These are phyloP conservation scores for Tulasnella sp. DNA, from an alignment of 768 basidiomycete genomes.

Conservation along the genomic window DNA sequence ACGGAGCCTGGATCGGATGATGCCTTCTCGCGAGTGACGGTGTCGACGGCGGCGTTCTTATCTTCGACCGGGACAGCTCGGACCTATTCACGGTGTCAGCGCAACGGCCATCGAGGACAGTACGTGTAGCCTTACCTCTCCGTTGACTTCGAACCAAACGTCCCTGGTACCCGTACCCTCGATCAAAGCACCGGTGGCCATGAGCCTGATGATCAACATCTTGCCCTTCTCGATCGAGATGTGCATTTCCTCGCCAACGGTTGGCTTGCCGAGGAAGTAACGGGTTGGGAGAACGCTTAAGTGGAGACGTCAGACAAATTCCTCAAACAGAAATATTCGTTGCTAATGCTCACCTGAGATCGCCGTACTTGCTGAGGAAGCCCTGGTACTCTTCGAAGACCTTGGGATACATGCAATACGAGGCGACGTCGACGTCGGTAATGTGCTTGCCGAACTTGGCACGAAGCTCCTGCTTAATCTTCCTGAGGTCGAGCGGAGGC, in stretches of 20 bases:
- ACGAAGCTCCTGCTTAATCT: constrained; percentile 87
- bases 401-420: constrained; percentile 99
- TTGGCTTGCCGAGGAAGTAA: constrained; percentile 92
- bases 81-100: constrained; percentile 51
- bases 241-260: constrained; percentile 92
- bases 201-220: constrained; percentile 90
- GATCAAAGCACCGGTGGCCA: constrained; percentile 92
- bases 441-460: constrained; percentile 96
- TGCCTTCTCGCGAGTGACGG: constrained; percentile 90
- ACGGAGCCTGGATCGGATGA: constrained; percentile 92
- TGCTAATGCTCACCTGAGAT: constrained; percentile 65
- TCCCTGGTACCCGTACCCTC: constrained; percentile 89
- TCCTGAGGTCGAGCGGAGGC: constrained; percentile 89
- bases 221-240: constrained; percentile 96
- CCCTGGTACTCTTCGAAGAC: constrained; percentile 96
- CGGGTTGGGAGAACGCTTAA: constrained; percentile 88
- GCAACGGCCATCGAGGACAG: neutral
- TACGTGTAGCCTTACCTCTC: constrained; percentile 55
- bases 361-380: constrained; percentile 94
- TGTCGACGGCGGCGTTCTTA: constrained; percentile 95
- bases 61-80: constrained; percentile 95
- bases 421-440: constrained; percentile 86
- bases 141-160: constrained; percentile 98
- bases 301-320: neutral
- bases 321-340: neutral